A percentile compares a stretch with the other conserved stretches of the same genome.
Evolutionary conservation across 2,329 filamentous ascomycete species (phyloP).

Genomic region (Purpureocillium takamizusanense): DNA sequence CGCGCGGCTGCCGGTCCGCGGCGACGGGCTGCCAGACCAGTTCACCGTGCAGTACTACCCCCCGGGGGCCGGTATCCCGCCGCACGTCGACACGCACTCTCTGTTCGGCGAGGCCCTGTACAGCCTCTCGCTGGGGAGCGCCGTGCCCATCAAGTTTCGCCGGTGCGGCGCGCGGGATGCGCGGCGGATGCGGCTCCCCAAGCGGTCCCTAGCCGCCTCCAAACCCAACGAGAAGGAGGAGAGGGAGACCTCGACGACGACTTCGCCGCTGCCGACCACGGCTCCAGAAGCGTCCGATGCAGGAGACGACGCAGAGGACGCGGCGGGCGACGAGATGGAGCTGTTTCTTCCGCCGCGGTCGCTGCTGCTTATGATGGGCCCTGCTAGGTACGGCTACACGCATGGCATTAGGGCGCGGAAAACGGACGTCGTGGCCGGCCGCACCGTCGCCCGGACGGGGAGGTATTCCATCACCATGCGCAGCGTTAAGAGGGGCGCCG

Average conservation of each 20-base stretch:
- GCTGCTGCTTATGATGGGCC: conserved; percentile 3
- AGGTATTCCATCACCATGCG: conserved; percentile 1
- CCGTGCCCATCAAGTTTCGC: conserved; percentile 4
- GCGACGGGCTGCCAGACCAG: conserved; percentile 40
- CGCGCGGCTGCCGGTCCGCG: conserved; percentile 26
- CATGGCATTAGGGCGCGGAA: conserved; percentile 5
- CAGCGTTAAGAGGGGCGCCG: neutral
- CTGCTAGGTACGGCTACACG: conserved; percentile 3
- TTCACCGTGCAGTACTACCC: conserved; percentile 53
- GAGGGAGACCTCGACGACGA: no score
- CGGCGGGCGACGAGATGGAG: neutral
- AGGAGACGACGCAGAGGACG: neutral
- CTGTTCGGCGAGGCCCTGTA: conserved; percentile 5
- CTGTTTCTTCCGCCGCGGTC: conserved; percentile 2
- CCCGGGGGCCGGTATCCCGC: conserved; percentile 49
- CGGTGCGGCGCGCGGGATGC: conserved; percentile 1
- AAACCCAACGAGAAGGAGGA: no score
- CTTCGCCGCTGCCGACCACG: neutral
- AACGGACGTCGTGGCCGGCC: conserved; percentile 3
- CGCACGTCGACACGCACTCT: conserved; percentile 49
- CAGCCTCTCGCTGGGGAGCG: conserved; percentile 2
- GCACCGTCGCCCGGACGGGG: conserved; percentile 2
- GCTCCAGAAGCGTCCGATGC: neutral
- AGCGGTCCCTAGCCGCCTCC: neutral
- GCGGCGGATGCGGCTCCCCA: neutral